Conservation (phyloP, 2,329 filamentous ascomycete species). For the Phoma sp. region DNA sequence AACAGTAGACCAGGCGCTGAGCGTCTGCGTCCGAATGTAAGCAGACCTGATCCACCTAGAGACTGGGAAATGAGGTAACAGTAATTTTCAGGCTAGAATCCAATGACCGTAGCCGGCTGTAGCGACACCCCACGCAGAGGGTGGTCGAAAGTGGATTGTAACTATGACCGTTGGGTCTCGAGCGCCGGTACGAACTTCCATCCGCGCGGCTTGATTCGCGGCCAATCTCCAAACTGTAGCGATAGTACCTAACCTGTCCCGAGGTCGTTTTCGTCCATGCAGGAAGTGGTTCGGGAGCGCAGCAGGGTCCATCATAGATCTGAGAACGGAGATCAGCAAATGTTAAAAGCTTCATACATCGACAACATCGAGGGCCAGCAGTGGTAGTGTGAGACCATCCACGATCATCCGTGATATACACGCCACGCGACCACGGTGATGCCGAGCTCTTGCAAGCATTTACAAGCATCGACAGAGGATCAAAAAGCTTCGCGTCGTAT, state of each 20-base stretch:
- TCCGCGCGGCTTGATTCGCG: conserved; percentile 3
- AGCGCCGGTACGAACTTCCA: neutral
- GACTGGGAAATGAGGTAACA: neutral
- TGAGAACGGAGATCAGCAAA: neutral
- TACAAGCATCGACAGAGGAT: conserved; percentile 11
- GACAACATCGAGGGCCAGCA: neutral
- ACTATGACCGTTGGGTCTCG: conserved; percentile 9
- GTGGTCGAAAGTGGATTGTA: conserved; percentile 1
- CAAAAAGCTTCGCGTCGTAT: conserved; percentile 13
- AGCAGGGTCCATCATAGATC: neutral
- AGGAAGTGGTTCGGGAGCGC: neutral
- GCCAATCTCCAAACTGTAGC: neutral
- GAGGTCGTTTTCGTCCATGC: neutral
- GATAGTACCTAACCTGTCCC: neutral
- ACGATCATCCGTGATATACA: neutral
- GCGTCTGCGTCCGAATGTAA: neutral
- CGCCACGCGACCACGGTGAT: conserved; percentile 7
- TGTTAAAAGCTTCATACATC: neutral
- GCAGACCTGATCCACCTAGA: neutral
- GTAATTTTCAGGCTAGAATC: neutral
- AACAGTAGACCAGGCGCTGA: neutral
- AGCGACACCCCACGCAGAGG: neutral
- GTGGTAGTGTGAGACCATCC: neutral
- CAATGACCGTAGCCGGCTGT: neutral
- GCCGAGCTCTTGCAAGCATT: conserved; percentile 8